Evolutionary conservation across 2,329 filamentous ascomycete genomes (phyloP), one percentile per base, ranked within the genome.

Genomic region (Nemania sp.): DNA sequence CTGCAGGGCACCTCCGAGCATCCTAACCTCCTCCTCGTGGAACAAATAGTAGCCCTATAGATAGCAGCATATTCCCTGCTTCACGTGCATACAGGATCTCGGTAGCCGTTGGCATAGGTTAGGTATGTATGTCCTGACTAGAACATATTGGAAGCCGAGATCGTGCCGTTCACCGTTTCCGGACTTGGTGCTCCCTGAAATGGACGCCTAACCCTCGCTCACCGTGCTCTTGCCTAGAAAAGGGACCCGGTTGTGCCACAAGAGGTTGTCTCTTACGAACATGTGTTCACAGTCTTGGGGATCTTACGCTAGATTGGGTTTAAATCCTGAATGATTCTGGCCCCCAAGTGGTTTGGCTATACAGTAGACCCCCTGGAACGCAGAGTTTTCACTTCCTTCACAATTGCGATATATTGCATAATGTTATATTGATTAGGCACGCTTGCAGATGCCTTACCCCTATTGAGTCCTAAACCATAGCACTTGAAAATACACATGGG

Each of bases 21-120:
- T 38, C 45, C 53, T 38, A 26, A 27, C 57, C 56, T 53, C 26
- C 41, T n/a, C 22, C 13, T 53, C 51, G 51, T 61, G 51, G 47
- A 64, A 29, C 60, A 53, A 57, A 64, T 43, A 57, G 60, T 43
- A 57, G 60, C 61, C 61, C 24, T 64, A 64, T 60, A 24, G 62
- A 65, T 49, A 38, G 49, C 47, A 41, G 49, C 22, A 58, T 35
- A 10, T 45, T 15, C 2, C 11, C 54, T 24, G 18, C 15, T 51
- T 45, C 55, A 38, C 55, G 26, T 52, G 54, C 20, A 10, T 22
- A n/a, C n/a, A 27, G 15, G 26, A 11, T 18, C 62, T 43, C n/a
- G n/a, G n/a, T 2, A 4, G n/a, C 22, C 27, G 57, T 62, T 45
- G 41, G 22, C 26, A 53, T 66, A 26, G 2, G 15, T 49, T 29